Conservation (phyloP, 2,329 filamentous ascomycete species). For the Xylariaceae sp. region DNA sequence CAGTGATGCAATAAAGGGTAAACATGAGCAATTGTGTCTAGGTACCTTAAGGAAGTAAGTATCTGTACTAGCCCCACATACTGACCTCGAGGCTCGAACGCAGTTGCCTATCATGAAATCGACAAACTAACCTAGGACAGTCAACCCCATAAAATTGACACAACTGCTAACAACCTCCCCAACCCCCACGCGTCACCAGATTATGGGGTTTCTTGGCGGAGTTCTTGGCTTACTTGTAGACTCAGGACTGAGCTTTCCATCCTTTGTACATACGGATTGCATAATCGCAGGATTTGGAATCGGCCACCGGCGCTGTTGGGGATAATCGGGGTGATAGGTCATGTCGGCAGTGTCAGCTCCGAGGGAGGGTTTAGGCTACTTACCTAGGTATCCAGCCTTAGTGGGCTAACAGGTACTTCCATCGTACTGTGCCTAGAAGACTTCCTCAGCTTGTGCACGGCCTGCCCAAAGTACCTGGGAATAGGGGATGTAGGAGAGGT, state of each 20-base stretch:
- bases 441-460: constrained; percentile 3
- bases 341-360: constrained; percentile 1
- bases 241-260: too few relatives aligned
- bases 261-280: too few relatives aligned
- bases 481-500: neutral
- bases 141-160: constrained; percentile 24
- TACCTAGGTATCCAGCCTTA: too few relatives aligned
- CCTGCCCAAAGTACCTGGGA: constrained; percentile 1
- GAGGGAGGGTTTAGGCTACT: too few relatives aligned
- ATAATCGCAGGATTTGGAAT: constrained; percentile 14
- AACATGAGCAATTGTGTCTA: too few relatives aligned
- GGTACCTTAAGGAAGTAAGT: too few relatives aligned
- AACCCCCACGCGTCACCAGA: constrained; percentile 20
- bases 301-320: constrained; percentile 5
- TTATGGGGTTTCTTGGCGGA: constrained; percentile 16
- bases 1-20: too few relatives aligned
- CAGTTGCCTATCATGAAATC: constrained; percentile 16
- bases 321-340: constrained; percentile 9
- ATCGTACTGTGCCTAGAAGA: constrained; percentile 7
- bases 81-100: too few relatives aligned
- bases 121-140: constrained; percentile 21
- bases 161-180: too few relatives aligned
- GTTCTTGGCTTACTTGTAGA: constrained; percentile 8
- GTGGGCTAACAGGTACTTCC: too few relatives aligned
- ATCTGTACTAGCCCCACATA: too few relatives aligned